Evolutionary conservation across 129 eudicot species (phyloP), one percentile per base, ranked within the genome.

Genomic region (Centaurea solstitialis): DNA sequence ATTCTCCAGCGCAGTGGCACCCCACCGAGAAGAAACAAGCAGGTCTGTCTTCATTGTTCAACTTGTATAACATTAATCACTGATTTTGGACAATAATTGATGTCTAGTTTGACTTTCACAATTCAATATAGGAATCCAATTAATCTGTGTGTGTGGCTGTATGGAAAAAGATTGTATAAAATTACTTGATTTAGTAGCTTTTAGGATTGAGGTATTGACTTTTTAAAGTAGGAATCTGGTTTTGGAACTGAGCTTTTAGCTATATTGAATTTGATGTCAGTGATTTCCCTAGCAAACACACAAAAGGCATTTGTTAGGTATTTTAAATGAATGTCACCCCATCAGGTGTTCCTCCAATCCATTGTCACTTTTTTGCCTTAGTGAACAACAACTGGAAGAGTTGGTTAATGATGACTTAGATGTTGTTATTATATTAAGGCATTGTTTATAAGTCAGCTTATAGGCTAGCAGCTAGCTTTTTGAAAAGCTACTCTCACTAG

Each of bases 1-100:
- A 92, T 95, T 82, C 94, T 95, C 70, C 93, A 92, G 88, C 94
- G 92, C 3, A 90, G 97, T 41, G 99, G 99, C 43, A 91, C 95
- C 11, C 89, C 0, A 10, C 88, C 17, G 99, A 95, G 86, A 90
- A 92, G 68, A 88, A 89, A 75, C 97, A 95, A 91, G 94, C 99
- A 69, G 99, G 97, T 33, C 4, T 33, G 1, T 33, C 5, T 33
- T 68, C 65, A n/a, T n/a, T n/a, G n/a, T n/a, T n/a, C n/a, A n/a
- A n/a, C n/a, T n/a, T n/a, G n/a, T n/a, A n/a, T n/a, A n/a, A n/a
- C n/a, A n/a, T n/a, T n/a, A n/a, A n/a, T n/a, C n/a, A n/a, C n/a
- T n/a, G n/a, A n/a, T n/a, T n/a, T n/a, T n/a, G n/a, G n/a, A n/a
- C n/a, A n/a, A n/a, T 5, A 68, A 67, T 68, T 67, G 13, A 4